These are phyloP conservation scores for Prototheca wickerhamii DNA, from an alignment of 163 green algal genomes.

Conservation along the genomic window DNA sequence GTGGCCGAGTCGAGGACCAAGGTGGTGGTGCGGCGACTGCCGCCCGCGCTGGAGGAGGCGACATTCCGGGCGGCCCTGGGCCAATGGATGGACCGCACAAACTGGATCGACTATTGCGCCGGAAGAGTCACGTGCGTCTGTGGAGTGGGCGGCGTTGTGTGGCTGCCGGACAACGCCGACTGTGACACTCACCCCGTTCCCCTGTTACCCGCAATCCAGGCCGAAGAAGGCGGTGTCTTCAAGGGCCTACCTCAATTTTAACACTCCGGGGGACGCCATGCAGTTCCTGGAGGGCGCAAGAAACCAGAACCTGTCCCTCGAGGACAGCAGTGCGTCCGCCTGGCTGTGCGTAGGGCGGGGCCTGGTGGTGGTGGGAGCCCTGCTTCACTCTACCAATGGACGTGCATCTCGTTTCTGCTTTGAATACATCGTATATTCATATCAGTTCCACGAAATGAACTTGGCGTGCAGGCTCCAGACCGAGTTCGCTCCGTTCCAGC, in stretches of 20 bases:
- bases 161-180: neutral
- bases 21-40: neutral
- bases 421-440: neutral
- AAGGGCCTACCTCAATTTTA: slow-evolving; percentile 1
- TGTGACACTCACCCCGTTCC: neutral
- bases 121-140: neutral
- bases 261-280: neutral
- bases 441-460: neutral
- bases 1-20: neutral
- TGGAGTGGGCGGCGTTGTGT: neutral
- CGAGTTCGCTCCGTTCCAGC: neutral
- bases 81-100: neutral
- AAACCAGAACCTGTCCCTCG: neutral
- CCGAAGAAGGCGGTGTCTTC: neutral
- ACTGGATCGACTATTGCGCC: neutral
- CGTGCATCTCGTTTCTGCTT: too few relatives aligned
- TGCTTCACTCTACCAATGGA: too few relatives aligned
- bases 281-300: neutral
- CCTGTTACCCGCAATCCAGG: neutral
- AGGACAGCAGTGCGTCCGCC: neutral
- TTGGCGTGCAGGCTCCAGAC: neutral
- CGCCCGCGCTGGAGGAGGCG: neutral
- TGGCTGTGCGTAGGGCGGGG: too few relatives aligned
- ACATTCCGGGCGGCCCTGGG: neutral
- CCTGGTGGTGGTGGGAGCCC: too few relatives aligned